Percentiles rank a stretch among this genome's conserved stretches.
These are phyloP conservation scores for Cardamine chenopodiifolia DNA, from an alignment of 345 rosid species.

Conservation along the genomic window DNA sequence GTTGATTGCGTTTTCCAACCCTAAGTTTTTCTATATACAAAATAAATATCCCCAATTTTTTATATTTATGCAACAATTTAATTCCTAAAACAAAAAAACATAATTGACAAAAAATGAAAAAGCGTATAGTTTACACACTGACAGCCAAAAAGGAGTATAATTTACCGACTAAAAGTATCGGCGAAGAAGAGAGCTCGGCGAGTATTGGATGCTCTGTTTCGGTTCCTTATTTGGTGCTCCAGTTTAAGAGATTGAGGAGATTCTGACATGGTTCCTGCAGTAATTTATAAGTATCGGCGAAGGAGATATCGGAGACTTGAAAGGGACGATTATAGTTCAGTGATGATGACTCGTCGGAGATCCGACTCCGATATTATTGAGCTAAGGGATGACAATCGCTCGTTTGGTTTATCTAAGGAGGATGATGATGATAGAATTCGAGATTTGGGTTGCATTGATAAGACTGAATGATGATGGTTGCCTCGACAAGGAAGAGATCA, in stretches of 20 bases:
- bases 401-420: not conserved
- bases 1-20: not conserved
- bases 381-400: conserved; percentile 17
- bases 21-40: not conserved
- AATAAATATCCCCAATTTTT: not conserved
- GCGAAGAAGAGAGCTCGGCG: conserved; percentile 10
- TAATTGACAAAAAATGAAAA: not conserved
- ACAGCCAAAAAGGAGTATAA: not conserved
- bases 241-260: conserved; percentile 4
- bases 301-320: conserved; percentile 8
- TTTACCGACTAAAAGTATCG: not conserved
- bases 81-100: not conserved
- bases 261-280: conserved; percentile 30
- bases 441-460: conserved; percentile 11
- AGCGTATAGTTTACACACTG: not conserved
- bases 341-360: conserved; percentile 15
- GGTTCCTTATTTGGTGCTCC: not conserved
- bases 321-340: conserved; percentile 9
- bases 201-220: conserved; percentile 4
- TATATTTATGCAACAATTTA: not conserved
- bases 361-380: not conserved
- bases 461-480: not conserved
- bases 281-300: conserved; percentile 24
- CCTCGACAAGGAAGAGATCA: conserved; percentile 6
- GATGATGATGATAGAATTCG: not conserved